Conservation (phyloP, 2,329 filamentous ascomycete genomes). For the Botrytis porri region DNA sequence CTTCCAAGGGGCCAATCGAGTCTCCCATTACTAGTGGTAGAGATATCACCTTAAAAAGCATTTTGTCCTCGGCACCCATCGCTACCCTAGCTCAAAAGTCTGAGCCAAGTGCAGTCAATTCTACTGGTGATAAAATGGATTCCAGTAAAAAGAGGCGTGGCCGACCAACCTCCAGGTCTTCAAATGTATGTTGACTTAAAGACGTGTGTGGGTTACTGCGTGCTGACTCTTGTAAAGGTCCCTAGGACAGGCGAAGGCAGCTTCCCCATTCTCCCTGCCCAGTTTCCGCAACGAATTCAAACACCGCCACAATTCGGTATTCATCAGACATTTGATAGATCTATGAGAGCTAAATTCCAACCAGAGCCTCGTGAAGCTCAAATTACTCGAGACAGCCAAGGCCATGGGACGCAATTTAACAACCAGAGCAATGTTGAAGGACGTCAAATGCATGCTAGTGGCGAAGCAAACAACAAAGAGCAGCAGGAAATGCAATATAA, state of each 20-base stretch:
- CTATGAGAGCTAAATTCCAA: conserved; percentile 2
- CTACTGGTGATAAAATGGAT: conserved; percentile 18
- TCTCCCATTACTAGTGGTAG: conserved; percentile 15
- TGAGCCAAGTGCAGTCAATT: not conserved
- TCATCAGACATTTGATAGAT: not conserved
- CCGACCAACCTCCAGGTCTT: conserved; percentile 22
- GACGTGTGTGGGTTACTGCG: conserved; percentile 8
- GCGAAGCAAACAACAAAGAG: not conserved
- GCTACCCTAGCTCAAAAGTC: not conserved
- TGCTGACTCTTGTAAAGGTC: conserved; percentile 15
- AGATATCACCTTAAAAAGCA: conserved; percentile 14
- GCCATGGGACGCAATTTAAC: conserved; percentile 1
- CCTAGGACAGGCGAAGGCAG: conserved; percentile 27
- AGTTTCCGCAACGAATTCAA: not conserved
- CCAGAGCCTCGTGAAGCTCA: conserved; percentile 1
- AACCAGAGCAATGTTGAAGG: not conserved
- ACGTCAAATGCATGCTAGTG: conserved; percentile 6
- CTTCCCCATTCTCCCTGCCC: conserved; percentile 19
- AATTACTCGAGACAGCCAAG: not conserved
- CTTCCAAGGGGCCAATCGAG: conserved; percentile 10
- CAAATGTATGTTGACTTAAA: conserved; percentile 25
- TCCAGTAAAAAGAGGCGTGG: conserved; percentile 29
- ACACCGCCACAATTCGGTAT: not conserved
- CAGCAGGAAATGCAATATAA: conserved; percentile 13
- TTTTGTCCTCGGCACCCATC: not conserved